A percentile compares a stretch with the other conserved stretches of the same genome.
These are phyloP conservation scores for Nematocida sp. DNA, from an alignment of 371 early-diverging fungal genomes.

Conservation along the genomic window DNA sequence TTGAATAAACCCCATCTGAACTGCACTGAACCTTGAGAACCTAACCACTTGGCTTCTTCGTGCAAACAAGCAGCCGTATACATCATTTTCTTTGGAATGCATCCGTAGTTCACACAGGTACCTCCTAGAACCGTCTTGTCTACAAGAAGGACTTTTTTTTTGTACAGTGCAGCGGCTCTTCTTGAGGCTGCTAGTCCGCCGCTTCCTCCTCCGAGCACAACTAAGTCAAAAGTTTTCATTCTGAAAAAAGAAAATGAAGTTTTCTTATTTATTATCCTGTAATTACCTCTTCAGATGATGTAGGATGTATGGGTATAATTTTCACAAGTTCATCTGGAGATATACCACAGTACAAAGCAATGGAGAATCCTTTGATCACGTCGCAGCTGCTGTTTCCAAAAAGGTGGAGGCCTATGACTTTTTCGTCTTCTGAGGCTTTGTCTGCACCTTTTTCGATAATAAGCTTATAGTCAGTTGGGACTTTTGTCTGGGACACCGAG, in stretches of 20 bases:
- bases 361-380: slow-evolving; percentile 81
- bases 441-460: slow-evolving; percentile 72
- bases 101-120: slow-evolving; percentile 68
- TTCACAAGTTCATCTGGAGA: slow-evolving; percentile 83
- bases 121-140: slow-evolving; percentile 68
- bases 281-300: slow-evolving; percentile 79
- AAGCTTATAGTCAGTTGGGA: slow-evolving; percentile 29
- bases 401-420: slow-evolving; percentile 85
- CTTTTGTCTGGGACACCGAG: slow-evolving; percentile 26
- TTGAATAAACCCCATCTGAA: slow-evolving; percentile 68
- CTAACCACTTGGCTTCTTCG: background rate
- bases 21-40: background rate
- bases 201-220: slow-evolving; percentile 60
- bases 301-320: slow-evolving; percentile 92
- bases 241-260: slow-evolving; percentile 9
- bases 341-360: slow-evolving; percentile 71
- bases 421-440: slow-evolving; percentile 75
- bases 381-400: slow-evolving; percentile 83
- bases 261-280: slow-evolving; percentile 52
- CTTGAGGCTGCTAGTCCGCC: slow-evolving; percentile 79
- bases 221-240: slow-evolving; percentile 48
- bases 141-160: slow-evolving; percentile 78
- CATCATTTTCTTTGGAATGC: slow-evolving; percentile 95
- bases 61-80: slow-evolving; percentile 71
- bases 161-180: slow-evolving; percentile 74